Conservation (phyloP, 2,329 filamentous ascomycete genomes). For the Coniochaeta hoffmannii region DNA sequence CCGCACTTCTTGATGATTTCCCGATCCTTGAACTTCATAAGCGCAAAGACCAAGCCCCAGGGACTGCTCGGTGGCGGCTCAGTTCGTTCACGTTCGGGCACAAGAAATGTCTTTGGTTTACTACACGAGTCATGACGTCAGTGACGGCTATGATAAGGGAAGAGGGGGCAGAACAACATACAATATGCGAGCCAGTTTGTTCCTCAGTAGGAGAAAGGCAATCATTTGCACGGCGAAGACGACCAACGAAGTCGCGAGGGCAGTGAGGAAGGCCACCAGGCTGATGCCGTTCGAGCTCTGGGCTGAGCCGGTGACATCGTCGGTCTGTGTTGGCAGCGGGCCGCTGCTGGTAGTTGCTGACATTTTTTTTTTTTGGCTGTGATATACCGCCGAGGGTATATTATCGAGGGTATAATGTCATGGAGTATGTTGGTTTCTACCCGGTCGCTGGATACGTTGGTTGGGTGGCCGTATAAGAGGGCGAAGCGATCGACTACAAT, state of each 20-base stretch:
- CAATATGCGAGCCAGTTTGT: slow-evolving; percentile 79
- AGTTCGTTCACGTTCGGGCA: slow-evolving; percentile 77
- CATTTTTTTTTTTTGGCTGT: background rate
- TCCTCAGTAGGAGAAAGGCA: slow-evolving; percentile 69
- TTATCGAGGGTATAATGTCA: slow-evolving; percentile 1
- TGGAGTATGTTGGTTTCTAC: background rate
- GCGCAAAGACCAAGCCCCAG: slow-evolving; percentile 42
- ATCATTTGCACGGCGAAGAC: slow-evolving; percentile 58
- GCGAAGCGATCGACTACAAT: background rate
- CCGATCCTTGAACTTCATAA: slow-evolving; percentile 64
- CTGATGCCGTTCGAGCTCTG: slow-evolving; percentile 32
- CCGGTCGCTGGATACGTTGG: background rate
- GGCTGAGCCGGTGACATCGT: slow-evolving; percentile 11
- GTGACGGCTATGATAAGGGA: background rate
- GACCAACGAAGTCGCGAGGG: slow-evolving; percentile 52
- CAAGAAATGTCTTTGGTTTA: slow-evolving; percentile 78
- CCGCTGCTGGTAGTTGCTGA: slow-evolving; percentile 3
- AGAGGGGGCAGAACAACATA: slow-evolving; percentile 32
- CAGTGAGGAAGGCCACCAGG: slow-evolving; percentile 54
- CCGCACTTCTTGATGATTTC: slow-evolving; percentile 94
- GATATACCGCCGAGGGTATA: slow-evolving; percentile 2
- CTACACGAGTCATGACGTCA: slow-evolving; percentile 29
- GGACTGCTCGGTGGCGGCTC: slow-evolving; percentile 58
- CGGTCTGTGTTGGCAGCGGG: slow-evolving; percentile 1
- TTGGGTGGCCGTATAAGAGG: background rate